phyloP scores from a whole-genome alignment of 768 basidiomycete species.

The Leucocoprinus leucothites region DNA sequence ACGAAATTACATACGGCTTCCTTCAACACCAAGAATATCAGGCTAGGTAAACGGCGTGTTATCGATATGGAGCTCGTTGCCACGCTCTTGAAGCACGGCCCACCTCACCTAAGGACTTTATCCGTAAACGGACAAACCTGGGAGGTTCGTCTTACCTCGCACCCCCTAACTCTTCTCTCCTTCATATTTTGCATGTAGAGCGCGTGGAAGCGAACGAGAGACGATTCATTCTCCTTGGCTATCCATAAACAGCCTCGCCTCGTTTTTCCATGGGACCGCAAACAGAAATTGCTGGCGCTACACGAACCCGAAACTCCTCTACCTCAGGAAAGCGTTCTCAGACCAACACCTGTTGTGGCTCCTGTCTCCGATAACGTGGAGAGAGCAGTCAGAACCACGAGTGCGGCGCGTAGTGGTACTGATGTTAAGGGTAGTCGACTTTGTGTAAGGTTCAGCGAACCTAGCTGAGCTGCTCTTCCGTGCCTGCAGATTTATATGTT shows the following conservation, averaged over 20 bases:
- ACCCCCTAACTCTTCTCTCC: neutral
- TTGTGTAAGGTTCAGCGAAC: slow-evolving; percentile 5
- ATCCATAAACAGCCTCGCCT: slow-evolving; percentile 2
- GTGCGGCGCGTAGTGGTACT: neutral
- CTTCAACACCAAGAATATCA: slow-evolving; percentile 31
- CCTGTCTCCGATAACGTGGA: neutral
- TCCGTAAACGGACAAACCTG: slow-evolving; percentile 28
- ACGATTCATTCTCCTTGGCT: neutral
- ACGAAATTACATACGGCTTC: slow-evolving; percentile 27
- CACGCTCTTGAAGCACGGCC: slow-evolving; percentile 23
- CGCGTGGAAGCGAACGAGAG: neutral
- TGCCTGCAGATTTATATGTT: too few species aligned
- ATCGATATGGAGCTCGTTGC: slow-evolving; percentile 20
- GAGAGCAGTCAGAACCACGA: too few species aligned
- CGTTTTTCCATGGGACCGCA: neutral
- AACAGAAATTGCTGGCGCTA: neutral
- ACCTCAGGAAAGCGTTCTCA: neutral
- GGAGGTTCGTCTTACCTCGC: slow-evolving; percentile 26
- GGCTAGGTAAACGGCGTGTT: slow-evolving; percentile 17
- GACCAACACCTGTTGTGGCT: neutral
- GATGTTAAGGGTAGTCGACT: neutral
- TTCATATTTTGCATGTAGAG: neutral
- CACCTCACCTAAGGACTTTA: slow-evolving; percentile 26
- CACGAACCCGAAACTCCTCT: neutral
- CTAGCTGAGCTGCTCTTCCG: too few species aligned